Evolutionary conservation across 352 stramenopile genomes (phyloP), one percentile per base, ranked within the genome.

Genomic region (Blastocystis sp.): DNA sequence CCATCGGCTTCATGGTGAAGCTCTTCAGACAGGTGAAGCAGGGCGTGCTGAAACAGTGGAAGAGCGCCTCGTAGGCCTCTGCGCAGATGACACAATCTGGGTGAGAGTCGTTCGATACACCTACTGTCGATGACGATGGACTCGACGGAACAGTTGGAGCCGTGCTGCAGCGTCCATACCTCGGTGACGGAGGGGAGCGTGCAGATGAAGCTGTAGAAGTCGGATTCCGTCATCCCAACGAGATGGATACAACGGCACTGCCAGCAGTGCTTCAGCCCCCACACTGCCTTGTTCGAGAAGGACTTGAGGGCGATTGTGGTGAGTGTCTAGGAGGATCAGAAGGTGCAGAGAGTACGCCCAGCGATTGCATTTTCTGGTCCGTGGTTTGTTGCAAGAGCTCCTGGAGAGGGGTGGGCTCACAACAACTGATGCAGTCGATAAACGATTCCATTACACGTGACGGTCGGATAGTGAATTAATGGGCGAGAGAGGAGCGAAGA

Each of bases 121-220:
- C 61, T 44, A 64, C 69, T 81, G 69, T 81, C 69, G 34, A 81
- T 64, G 42, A n/a, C 36, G 24, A 81, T 16, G 18, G 46, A 81
- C 21, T 61, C 36, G 27, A 81, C 16, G 3, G 48, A 48, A 61
- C 48, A 81, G 14, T 46, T 32, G 4, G 29, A 40, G 18, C 69
- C 69, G 42, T 81, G 51, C 18, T 81, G 69, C 18, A 81, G 48
- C 7, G 49, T 44, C 69, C 69, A 81, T 9, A 44, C 46, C 34
- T 81, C 69, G 2, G 69, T 81, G 16, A 81, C 38, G 6, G 40
- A 63, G 21, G 69, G 69, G 0, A 81, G 48, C 36, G 24, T 81
- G 46, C 69, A 81, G n/a, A 81, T 81, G 29, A 48, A 81, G 48
- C 69, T 81, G 48, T 81, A 81, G 48, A 81, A 81, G 69, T 81